Base-by-base conservation (phyloP, 805 yeast species). In the Candida chauliodis region DNA sequence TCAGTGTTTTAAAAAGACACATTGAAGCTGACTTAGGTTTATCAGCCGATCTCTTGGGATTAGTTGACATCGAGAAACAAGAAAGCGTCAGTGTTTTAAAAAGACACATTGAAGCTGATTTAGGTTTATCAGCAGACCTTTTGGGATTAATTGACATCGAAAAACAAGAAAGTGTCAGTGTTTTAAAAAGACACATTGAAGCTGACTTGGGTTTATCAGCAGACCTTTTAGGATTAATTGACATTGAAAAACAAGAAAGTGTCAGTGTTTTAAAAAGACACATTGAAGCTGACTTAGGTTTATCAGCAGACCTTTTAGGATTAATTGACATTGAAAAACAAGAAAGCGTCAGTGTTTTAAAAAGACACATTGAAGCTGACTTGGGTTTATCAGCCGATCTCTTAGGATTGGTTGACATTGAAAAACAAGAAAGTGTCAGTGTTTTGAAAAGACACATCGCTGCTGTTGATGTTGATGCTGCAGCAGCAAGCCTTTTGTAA, bases 281-380 rank as follows among this genome's bases (percentile, higher is more conserved):
- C 19, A 20, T 30, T 19, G 24, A 3, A 2, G 17, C 5, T 5
- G n/a, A 30, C 6, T 23, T 11, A n/a, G 19, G 17, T 5, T 23
- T 11, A 4, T 14, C 4, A 5, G 25, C 21, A 20, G 33, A 30
- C 21, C 21, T 30, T 13, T 25, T 25, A 25, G 28, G 28, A 25
- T 25, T 25, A 25, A 15, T 25, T 9, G 9, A 30, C 13, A 9
- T 25, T 9, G 14, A 25, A 6, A 9, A 4, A 30, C 5, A 16
- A 15, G 23, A 11, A 6, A 23, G 3, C 5, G 32, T 15, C 19
- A 8, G 9, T 11, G 13, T 25, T n/a, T 25, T 25, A 11, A 30
- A 30, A 30, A 30, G 32, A 30, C 32, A 30, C 13, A 30, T 30
- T 30, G 32, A 8, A 7, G 32, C 32, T 30, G 32, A 30, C 21